A percentile compares a stretch with the other conserved stretches of the same genome.
Evolutionary conservation across 129 eudicot species (phyloP).

Genomic region (Artemisia argyi): DNA sequence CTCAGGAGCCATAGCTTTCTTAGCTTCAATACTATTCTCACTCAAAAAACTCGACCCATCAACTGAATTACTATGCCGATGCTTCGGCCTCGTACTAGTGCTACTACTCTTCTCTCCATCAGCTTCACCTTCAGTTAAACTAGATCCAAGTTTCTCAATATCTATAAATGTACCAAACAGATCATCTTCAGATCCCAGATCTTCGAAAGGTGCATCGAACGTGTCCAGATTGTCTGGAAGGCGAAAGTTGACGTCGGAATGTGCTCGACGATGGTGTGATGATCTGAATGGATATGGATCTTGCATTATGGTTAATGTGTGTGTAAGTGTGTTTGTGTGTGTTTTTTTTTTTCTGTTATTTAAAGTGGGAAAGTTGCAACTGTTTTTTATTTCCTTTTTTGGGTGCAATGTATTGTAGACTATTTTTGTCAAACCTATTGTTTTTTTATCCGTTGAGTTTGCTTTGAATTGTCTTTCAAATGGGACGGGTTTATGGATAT

Average conservation of each 20-base stretch:
- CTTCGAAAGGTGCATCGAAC: constrained; percentile 68
- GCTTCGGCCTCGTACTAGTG: constrained; percentile 43
- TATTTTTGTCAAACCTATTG: constrained; percentile 23
- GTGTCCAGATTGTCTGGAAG: constrained; percentile 72
- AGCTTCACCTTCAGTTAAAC: constrained; percentile 20
- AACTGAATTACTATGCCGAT: constrained; percentile 64
- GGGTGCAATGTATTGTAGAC: constrained; percentile 33
- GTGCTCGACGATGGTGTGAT: constrained; percentile 83
- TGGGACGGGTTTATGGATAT: constrained; percentile 12
- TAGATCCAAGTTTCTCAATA: constrained; percentile 65
- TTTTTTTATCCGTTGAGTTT: constrained; percentile 20
- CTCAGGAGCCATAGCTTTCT: constrained; percentile 94
- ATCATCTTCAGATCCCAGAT: constrained; percentile 76
- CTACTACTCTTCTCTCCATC: constrained; percentile 32
- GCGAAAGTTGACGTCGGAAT: constrained; percentile 81
- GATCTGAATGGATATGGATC: constrained; percentile 58
- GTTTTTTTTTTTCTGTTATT: constrained; percentile 2
- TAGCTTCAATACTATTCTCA: constrained; percentile 64
- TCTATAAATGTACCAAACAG: constrained; percentile 74
- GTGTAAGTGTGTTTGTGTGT: neutral
- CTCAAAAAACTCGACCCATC: constrained; percentile 49
- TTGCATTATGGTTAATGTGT: constrained; percentile 42
- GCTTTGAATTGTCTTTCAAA: constrained; percentile 1
- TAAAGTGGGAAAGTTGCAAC: constrained; percentile 19
- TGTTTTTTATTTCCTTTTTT: constrained; percentile 7